Evolutionary conservation across 208 protist species (phyloP).

Genomic region (Acanthamoeba royreba): DNA sequence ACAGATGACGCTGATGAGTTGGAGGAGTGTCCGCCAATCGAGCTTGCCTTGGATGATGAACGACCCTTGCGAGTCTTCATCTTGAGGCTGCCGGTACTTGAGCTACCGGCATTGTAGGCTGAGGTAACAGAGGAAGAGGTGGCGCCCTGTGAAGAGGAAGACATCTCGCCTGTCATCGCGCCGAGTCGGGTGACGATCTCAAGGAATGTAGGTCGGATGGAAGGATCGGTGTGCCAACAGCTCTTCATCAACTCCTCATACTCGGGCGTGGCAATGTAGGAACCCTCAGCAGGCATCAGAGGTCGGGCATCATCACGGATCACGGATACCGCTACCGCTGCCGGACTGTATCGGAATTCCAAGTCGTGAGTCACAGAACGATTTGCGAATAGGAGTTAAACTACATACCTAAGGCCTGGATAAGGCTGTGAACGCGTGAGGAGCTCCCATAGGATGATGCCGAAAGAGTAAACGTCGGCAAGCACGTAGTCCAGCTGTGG

Average conservation of each 20-base stretch:
- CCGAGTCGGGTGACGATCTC: neutral
- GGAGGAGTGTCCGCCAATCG: neutral
- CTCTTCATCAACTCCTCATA: neutral
- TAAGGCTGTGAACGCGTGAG: neutral
- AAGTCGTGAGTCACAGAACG: neutral
- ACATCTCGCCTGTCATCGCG: neutral
- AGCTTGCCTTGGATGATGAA: neutral
- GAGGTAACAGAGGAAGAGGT: neutral
- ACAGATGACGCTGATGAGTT: neutral
- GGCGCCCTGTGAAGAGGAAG: neutral
- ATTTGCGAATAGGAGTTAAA: neutral
- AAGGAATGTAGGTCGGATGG: conserved; percentile 18
- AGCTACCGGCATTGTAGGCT: neutral
- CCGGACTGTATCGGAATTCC: neutral
- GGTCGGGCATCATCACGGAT: neutral
- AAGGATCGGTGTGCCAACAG: neutral
- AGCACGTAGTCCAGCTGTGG: neutral
- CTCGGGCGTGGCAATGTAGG: neutral
- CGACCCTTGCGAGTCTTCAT: neutral
- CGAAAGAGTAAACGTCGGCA: conserved; percentile 17
- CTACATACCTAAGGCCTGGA: neutral
- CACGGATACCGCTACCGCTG: conserved; percentile 18
- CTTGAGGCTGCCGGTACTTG: neutral
- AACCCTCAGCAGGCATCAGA: neutral
- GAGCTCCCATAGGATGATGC: conserved; percentile 37